phyloP scores from a whole-genome alignment of 768 basidiomycete species.

The Phanerochaete carnosa region DNA sequence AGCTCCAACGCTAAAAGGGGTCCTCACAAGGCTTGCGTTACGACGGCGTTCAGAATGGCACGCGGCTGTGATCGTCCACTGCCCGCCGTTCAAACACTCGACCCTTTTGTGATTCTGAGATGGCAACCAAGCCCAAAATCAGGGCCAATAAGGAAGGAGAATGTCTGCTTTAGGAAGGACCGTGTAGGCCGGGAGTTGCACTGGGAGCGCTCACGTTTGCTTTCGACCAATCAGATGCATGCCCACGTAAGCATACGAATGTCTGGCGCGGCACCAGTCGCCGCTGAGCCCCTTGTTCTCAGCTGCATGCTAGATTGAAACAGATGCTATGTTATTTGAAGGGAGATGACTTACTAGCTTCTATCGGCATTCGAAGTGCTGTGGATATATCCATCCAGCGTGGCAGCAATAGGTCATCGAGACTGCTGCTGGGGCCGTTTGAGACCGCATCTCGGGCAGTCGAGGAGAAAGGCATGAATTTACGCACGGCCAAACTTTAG shows the following conservation, averaged over 20 bases:
- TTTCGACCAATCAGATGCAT: background rate
- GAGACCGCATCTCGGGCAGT: no score
- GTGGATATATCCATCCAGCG: no score
- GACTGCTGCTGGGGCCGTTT: no score
- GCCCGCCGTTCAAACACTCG: background rate
- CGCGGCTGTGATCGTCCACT: background rate
- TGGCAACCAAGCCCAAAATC: background rate
- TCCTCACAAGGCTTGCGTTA: background rate
- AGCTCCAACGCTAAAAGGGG: background rate
- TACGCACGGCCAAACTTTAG: no score
- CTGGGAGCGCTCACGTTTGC: background rate
- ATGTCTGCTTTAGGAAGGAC: background rate
- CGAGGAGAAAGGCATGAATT: no score
- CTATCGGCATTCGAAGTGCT: no score
- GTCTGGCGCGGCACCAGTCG: no score
- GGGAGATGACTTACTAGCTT: no score
- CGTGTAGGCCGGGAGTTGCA: background rate
- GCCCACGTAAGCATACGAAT: background rate
- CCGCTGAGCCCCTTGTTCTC: no score
- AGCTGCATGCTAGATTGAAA: no score
- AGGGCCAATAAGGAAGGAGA: background rate
- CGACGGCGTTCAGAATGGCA: background rate
- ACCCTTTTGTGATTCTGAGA: background rate
- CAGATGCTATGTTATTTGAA: no score
- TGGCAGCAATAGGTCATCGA: no score